Evolutionary conservation across 2,329 filamentous ascomycete genomes (phyloP).

Genomic region (Helminthosporium solani): DNA sequence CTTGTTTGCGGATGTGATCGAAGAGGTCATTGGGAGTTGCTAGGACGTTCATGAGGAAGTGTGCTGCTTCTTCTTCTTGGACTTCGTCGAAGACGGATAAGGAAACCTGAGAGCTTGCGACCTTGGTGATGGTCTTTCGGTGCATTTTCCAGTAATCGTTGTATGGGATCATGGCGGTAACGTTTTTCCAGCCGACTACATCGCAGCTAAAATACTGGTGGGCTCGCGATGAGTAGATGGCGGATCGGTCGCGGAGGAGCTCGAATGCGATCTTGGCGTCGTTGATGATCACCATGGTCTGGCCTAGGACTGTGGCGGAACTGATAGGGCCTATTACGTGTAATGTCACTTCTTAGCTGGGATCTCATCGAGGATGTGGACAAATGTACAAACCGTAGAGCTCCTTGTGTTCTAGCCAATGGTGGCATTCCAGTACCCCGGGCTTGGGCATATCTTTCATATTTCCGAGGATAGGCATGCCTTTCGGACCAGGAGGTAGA

Average conservation of each 20-base stretch:
- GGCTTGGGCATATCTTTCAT: slow-evolving; percentile 49
- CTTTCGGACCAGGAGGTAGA: slow-evolving; percentile 54
- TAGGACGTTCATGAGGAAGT: background rate
- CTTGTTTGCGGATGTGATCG: slow-evolving; percentile 19
- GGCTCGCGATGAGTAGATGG: slow-evolving; percentile 24
- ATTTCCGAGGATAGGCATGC: slow-evolving; percentile 53
- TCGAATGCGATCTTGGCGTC: slow-evolving; percentile 29
- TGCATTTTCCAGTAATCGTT: slow-evolving; percentile 21
- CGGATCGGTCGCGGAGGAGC: slow-evolving; percentile 22
- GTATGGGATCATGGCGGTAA: slow-evolving; percentile 16
- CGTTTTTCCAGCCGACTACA: slow-evolving; percentile 22
- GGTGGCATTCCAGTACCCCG: slow-evolving; percentile 42
- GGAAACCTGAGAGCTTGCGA: slow-evolving; percentile 18
- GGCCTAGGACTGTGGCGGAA: slow-evolving; percentile 29
- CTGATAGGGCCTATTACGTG: slow-evolving; percentile 34
- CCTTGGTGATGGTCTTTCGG: slow-evolving; percentile 26
- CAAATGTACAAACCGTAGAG: slow-evolving; percentile 5
- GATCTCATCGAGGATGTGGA: background rate
- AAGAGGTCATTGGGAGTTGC: too few relatives aligned
- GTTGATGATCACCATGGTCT: slow-evolving; percentile 33
- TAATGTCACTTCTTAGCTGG: too few relatives aligned
- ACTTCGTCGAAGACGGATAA: slow-evolving; percentile 18
- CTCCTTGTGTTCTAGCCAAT: slow-evolving; percentile 49
- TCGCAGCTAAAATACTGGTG: slow-evolving; percentile 18
- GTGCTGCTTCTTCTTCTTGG: slow-evolving; percentile 23